Evolutionary conservation across 176 grass and related monocot species (phyloP).

Genomic region (Panicum miliaceum): DNA sequence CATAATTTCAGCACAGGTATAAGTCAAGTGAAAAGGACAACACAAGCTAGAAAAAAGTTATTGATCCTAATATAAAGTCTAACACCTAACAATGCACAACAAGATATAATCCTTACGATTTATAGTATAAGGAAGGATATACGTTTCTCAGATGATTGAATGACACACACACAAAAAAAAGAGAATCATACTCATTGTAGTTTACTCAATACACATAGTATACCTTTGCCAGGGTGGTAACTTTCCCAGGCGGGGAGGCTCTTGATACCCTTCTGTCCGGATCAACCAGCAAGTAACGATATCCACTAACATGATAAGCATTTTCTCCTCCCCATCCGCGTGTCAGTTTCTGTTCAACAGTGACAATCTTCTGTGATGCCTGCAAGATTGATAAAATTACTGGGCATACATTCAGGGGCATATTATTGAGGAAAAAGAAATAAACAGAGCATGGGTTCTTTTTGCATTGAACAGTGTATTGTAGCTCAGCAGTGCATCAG

Average conservation of each 20-base stretch:
- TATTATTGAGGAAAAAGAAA: constrained; percentile 17
- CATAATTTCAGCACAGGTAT: constrained; percentile 35
- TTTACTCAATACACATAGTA: constrained; percentile 23
- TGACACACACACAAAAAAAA: neutral
- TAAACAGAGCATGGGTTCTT: neutral
- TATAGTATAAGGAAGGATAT: neutral
- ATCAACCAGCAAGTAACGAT: constrained; percentile 87
- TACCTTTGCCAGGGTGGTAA: constrained; percentile 89
- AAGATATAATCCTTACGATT: neutral
- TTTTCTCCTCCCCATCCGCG: constrained; percentile 96
- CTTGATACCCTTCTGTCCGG: constrained; percentile 78
- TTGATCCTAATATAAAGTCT: constrained; percentile 1
- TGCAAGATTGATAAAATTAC: constrained; percentile 50
- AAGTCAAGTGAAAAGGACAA: constrained; percentile 16
- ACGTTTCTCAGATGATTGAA: constrained; percentile 20
- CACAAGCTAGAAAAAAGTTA: neutral
- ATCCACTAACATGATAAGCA: constrained; percentile 93
- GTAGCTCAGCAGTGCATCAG: constrained; percentile 6
- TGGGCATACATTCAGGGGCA: constrained; percentile 41
- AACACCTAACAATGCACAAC: constrained; percentile 14
- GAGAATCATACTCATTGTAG: neutral
- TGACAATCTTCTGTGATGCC: constrained; percentile 79
- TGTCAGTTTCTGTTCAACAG: constrained; percentile 83
- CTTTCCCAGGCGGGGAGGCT: constrained; percentile 89
- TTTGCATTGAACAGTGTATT: constrained; percentile 8